Evolutionary conservation across 768 basidiomycete species (phyloP).

Genomic region (Boletus sensibilis): DNA sequence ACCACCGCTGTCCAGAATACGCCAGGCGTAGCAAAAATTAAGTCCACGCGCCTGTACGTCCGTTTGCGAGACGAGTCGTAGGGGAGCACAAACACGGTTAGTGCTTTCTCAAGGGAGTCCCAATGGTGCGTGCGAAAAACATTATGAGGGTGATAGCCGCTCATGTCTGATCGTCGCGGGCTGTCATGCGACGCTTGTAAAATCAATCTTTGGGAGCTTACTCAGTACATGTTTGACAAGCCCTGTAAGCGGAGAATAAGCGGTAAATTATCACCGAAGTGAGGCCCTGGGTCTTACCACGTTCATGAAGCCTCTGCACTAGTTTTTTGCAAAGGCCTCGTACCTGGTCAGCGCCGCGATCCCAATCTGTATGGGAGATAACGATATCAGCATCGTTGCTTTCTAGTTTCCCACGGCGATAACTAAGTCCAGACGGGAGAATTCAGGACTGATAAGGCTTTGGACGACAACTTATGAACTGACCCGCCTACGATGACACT

Average conservation of each 20-base stretch:
- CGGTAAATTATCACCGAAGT: neutral
- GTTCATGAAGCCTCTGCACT: constrained; percentile 52
- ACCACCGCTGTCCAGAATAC: constrained; percentile 87
- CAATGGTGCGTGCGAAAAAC: constrained; percentile 58
- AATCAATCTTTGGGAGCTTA: constrained; percentile 36
- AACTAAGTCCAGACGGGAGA: constrained; percentile 41
- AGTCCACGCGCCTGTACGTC: constrained; percentile 70
- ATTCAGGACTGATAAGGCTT: neutral
- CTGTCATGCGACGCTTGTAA: constrained; percentile 11
- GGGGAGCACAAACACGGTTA: constrained; percentile 77
- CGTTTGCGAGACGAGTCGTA: constrained; percentile 32
- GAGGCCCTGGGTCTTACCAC: constrained; percentile 46
- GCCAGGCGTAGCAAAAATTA: constrained; percentile 76
- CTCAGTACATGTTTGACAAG: constrained; percentile 84
- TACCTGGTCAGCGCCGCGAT: constrained; percentile 45
- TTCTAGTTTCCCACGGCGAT: constrained; percentile 77
- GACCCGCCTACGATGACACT: constrained; percentile 84
- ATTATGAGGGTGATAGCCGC: constrained; percentile 56
- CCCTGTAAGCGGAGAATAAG: constrained; percentile 37
- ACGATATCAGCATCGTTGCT: constrained; percentile 91
- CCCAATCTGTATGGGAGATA: constrained; percentile 65
- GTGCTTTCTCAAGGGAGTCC: constrained; percentile 82
- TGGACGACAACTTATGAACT: constrained; percentile 21
- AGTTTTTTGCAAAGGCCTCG: constrained; percentile 63
- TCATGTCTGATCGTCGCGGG: constrained; percentile 45